Conservation (phyloP, 106 monocot genomes). For the Dioscorea dumetorum region DNA sequence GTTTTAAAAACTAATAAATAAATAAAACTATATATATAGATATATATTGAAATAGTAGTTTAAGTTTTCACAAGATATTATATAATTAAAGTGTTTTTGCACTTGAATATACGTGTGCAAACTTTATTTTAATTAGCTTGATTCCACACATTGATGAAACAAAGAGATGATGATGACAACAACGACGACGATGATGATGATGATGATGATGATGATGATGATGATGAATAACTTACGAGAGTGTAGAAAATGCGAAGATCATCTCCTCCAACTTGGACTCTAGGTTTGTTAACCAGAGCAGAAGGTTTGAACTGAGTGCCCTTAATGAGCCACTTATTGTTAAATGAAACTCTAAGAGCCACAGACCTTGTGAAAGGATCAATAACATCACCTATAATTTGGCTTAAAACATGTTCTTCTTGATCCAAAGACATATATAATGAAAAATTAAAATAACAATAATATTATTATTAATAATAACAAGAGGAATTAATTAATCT, state of each 20-base stretch:
- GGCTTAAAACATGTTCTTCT: background rate
- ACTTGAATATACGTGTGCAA: too few relatives aligned
- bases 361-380: background rate
- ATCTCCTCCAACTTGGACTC: background rate
- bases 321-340: background rate
- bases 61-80: too few relatives aligned
- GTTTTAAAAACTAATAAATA: too few relatives aligned
- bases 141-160: background rate
- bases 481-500: too few relatives aligned
- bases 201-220: background rate
- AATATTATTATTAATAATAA: background rate
- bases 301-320: background rate
- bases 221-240: background rate
- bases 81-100: too few relatives aligned
- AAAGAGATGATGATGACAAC: background rate
- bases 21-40: too few relatives aligned
- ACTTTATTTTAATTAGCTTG: too few relatives aligned
- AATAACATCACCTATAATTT: background rate
- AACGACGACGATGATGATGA: background rate
- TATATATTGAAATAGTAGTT: too few relatives aligned
- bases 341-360: background rate
- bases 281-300: background rate
- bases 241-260: background rate
- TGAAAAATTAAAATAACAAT: background rate
- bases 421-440: background rate